These are phyloP conservation scores for Saccharum spontaneum DNA, from an alignment of 176 grass and related monocot genomes.

Conservation along the genomic window DNA sequence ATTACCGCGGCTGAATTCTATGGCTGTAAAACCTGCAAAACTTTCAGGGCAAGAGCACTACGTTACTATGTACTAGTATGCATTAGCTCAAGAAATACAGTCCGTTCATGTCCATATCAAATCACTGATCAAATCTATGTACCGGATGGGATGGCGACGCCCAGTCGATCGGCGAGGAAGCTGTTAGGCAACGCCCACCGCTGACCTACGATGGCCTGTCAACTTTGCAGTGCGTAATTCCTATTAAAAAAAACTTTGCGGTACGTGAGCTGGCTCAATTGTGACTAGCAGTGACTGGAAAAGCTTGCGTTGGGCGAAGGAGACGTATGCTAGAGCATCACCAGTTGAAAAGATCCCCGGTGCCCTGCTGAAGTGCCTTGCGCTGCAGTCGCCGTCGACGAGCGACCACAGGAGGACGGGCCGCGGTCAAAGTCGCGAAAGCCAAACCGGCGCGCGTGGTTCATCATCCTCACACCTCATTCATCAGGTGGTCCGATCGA, in stretches of 20 bases:
- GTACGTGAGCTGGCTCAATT: not conserved
- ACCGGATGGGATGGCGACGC: too few relatives aligned
- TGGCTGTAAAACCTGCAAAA: not conserved
- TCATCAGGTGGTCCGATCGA: not conserved
- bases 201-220: not conserved
- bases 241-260: too few relatives aligned
- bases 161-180: not conserved
- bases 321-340: not conserved
- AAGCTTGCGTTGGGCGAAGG: not conserved
- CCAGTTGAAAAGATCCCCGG: not conserved
- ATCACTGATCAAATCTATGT: not conserved
- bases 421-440: not conserved
- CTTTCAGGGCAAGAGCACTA: not conserved
- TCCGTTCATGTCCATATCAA: not conserved
- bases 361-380: not conserved
- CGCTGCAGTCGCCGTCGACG: not conserved
- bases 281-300: not conserved
- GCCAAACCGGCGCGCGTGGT: not conserved
- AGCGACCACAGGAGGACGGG: not conserved
- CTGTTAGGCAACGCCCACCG: not conserved
- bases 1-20: not conserved
- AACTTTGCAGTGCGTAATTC: not conserved
- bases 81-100: not conserved
- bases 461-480: not conserved
- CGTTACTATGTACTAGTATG: too few relatives aligned